These are phyloP conservation scores for Aspergillus hiratsukae DNA, from an alignment of 2,329 filamentous ascomycete genomes.

Conservation along the genomic window DNA sequence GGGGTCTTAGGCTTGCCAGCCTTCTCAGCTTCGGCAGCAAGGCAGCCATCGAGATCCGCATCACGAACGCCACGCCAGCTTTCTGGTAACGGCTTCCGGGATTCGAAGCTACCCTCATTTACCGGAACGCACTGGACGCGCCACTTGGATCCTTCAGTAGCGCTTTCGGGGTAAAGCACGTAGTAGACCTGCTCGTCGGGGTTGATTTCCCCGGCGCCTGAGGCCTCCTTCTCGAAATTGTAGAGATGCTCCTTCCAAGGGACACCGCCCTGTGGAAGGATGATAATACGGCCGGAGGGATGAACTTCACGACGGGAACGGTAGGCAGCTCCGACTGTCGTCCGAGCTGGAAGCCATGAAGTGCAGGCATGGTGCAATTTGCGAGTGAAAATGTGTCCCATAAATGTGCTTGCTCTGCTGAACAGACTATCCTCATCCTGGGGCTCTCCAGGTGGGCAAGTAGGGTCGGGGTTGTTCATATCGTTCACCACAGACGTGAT, in stretches of 20 bases:
- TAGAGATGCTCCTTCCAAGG: slow-evolving; percentile 98
- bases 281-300: slow-evolving; percentile 70
- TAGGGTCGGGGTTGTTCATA: slow-evolving; percentile 63
- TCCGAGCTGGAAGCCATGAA: slow-evolving; percentile 83
- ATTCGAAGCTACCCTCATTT: slow-evolving; percentile 80
- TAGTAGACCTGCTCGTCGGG: slow-evolving; percentile 65
- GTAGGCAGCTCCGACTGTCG: slow-evolving; percentile 73
- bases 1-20: slow-evolving; percentile 35
- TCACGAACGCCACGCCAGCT: slow-evolving; percentile 89
- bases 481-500: slow-evolving; percentile 79
- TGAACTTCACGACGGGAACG: slow-evolving; percentile 63
- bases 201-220: slow-evolving; percentile 30
- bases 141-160: slow-evolving; percentile 75
- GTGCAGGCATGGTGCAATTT: slow-evolving; percentile 71
- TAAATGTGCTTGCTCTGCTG: slow-evolving; percentile 68
- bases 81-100: slow-evolving; percentile 85
- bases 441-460: slow-evolving; percentile 48
- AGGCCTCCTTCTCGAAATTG: slow-evolving; percentile 64
- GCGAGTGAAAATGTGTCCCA: slow-evolving; percentile 81
- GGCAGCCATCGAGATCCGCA: slow-evolving; percentile 66
- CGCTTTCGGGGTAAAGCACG: slow-evolving; percentile 84
- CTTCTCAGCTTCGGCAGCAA: slow-evolving; percentile 38
- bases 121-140: slow-evolving; percentile 88
- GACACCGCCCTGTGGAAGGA: slow-evolving; percentile 70
- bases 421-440: slow-evolving; percentile 84